Percentiles rank a stretch among this genome's conserved stretches.
Evolutionary conservation across 2,329 filamentous ascomycete genomes (phyloP).

Genomic region (Phaeosphaeria sp.): DNA sequence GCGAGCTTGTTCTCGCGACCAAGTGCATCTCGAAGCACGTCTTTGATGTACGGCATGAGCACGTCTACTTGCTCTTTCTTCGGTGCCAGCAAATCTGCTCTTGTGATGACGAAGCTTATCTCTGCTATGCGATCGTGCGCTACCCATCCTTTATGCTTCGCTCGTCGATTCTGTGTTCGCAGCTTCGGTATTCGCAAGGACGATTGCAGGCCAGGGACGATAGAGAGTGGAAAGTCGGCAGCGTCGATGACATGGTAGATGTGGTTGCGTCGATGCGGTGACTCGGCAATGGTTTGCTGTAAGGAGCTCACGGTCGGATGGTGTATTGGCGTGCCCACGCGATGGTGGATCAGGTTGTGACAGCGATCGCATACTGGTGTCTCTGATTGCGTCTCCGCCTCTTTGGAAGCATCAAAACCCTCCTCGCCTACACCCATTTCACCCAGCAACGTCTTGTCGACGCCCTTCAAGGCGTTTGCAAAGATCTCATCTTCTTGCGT

Average conservation of each 20-base stretch:
- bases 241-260: constrained; percentile 96
- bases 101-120: constrained; percentile 88
- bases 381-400: constrained; percentile 8
- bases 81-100: constrained; percentile 84
- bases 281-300: constrained; percentile 83
- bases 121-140: constrained; percentile 72
- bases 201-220: constrained; percentile 77
- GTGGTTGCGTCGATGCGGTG: constrained; percentile 88
- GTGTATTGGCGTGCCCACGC: constrained; percentile 72
- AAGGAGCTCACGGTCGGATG: constrained; percentile 85
- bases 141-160: constrained; percentile 70
- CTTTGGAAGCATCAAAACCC: constrained; percentile 13
- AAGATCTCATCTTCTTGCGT: constrained; percentile 44
- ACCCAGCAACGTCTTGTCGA: constrained; percentile 33
- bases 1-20: constrained; percentile 71
- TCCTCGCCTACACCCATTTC: constrained; percentile 39
- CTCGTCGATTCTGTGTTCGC: constrained; percentile 80
- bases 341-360: constrained; percentile 80
- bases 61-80: constrained; percentile 82
- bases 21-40: constrained; percentile 78
- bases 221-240: constrained; percentile 94
- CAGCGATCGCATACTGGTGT: constrained; percentile 84
- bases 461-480: constrained; percentile 41
- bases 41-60: constrained; percentile 83
- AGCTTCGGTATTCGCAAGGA: constrained; percentile 75